These are phyloP conservation scores for Lizonia empirigonia DNA, from an alignment of 2,329 filamentous ascomycete genomes.

Conservation along the genomic window DNA sequence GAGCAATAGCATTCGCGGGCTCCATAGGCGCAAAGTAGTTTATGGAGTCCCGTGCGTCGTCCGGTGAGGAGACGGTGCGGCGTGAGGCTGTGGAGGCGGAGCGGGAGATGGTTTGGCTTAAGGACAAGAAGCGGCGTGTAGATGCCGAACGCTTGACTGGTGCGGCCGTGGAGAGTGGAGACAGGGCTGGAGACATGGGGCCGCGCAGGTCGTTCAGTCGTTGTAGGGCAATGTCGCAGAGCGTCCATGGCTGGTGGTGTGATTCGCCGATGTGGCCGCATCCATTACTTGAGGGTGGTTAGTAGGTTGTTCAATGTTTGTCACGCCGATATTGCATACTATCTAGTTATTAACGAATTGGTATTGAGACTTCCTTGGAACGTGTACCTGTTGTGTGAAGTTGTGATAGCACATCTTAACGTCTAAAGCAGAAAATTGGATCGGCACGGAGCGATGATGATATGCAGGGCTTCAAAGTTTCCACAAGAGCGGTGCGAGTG, in stretches of 20 bases:
- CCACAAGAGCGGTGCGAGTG: neutral
- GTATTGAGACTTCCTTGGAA: neutral
- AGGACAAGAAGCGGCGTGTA: constrained; percentile 34
- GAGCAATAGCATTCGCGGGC: neutral
- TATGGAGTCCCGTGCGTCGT: constrained; percentile 18
- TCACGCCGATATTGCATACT: neutral
- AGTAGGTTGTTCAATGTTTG: neutral
- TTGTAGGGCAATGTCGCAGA: constrained; percentile 33
- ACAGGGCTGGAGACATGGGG: constrained; percentile 36
- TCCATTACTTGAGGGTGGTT: constrained; percentile 20
- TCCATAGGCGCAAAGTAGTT: constrained; percentile 12
- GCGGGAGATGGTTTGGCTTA: constrained; percentile 33
- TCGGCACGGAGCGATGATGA: neutral
- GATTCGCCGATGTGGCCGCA: constrained; percentile 43
- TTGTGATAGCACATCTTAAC: constrained; percentile 41
- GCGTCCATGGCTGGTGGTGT: constrained; percentile 34
- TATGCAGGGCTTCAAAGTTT: neutral
- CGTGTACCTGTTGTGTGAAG: constrained; percentile 35
- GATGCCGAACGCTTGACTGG: constrained; percentile 30
- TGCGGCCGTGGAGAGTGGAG: constrained; percentile 20
- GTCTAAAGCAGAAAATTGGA: neutral
- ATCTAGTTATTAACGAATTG: neutral
- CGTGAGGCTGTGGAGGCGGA: constrained; percentile 29
- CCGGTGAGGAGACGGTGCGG: constrained; percentile 22
- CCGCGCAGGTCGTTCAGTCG: constrained; percentile 33